These are phyloP conservation scores for Peribolospora kevripleyi DNA, from an alignment of 768 basidiomycete genomes.

Conservation along the genomic window DNA sequence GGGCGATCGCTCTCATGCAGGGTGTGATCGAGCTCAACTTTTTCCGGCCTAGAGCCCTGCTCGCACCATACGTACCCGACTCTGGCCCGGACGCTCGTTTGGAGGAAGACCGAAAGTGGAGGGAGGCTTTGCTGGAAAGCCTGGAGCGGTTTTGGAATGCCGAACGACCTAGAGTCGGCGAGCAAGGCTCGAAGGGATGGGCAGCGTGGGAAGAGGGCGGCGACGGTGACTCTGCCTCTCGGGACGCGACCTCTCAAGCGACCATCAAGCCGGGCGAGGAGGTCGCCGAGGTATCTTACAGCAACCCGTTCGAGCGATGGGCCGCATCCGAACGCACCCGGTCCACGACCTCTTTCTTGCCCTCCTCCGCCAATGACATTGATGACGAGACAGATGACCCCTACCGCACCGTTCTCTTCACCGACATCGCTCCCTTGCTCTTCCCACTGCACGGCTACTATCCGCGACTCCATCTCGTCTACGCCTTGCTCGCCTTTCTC, in stretches of 20 bases:
- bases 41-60: slow-evolving; percentile 13
- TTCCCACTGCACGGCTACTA: slow-evolving; percentile 16
- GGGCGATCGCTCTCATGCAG: slow-evolving; percentile 20
- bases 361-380: slow-evolving; percentile 14
- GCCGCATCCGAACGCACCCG: slow-evolving; percentile 12
- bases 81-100: background rate
- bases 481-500: slow-evolving; percentile 21
- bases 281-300: background rate
- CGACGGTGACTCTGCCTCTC: background rate
- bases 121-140: slow-evolving; percentile 8
- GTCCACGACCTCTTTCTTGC: slow-evolving; percentile 3
- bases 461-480: slow-evolving; percentile 18
- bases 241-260: background rate
- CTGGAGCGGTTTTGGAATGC: slow-evolving; percentile 23
- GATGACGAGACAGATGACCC: slow-evolving; percentile 19
- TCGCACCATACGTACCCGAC: slow-evolving; percentile 1
- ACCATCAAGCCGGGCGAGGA: background rate
- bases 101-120: slow-evolving; percentile 4
- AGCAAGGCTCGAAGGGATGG: slow-evolving; percentile 19
- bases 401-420: slow-evolving; percentile 20
- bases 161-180: slow-evolving; percentile 20
- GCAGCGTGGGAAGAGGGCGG: background rate
- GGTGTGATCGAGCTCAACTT: slow-evolving; percentile 22
- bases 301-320: slow-evolving; percentile 18
- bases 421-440: slow-evolving; percentile 20